phyloP scores from a whole-genome alignment of 345 rosid genomes.

The Ceriops zippeliana region DNA sequence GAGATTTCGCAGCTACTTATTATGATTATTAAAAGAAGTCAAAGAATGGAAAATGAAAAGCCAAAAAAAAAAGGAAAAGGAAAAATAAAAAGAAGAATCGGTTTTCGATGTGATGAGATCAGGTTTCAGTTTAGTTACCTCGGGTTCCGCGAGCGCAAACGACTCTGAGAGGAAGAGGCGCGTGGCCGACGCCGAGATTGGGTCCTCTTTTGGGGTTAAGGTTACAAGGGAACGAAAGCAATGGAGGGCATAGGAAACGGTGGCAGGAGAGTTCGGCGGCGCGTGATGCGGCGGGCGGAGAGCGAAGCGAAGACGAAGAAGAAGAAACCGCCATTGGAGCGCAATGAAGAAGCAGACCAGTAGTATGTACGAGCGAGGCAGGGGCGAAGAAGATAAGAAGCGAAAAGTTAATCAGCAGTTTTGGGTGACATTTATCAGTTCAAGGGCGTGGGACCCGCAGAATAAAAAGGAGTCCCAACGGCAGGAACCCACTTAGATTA shows the following conservation, averaged over 20 bases:
- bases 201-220: neutral
- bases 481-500: too few species aligned
- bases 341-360: too few species aligned
- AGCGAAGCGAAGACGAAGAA: neutral
- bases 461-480: neutral
- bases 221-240: slow-evolving; percentile 31
- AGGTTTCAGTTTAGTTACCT: slow-evolving; percentile 26
- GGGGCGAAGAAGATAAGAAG: slow-evolving; percentile 9
- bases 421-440: neutral
- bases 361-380: neutral
- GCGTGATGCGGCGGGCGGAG: slow-evolving; percentile 11
- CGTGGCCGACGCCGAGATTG: neutral
- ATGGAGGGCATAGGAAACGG: slow-evolving; percentile 7
- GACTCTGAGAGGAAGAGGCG: slow-evolving; percentile 29
- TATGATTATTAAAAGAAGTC: neutral
- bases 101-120: neutral
- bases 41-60: neutral
- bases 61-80: neutral
- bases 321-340: neutral
- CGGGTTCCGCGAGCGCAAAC: slow-evolving; percentile 30
- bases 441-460: too few species aligned
- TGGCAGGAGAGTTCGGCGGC: slow-evolving; percentile 13
- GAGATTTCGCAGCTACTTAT: neutral
- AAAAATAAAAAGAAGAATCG: neutral
- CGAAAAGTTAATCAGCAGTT: slow-evolving; percentile 18